These are phyloP conservation scores for Violaceomyces palustris DNA, from an alignment of 1,284 basidiomycete genomes.

Conservation along the genomic window DNA sequence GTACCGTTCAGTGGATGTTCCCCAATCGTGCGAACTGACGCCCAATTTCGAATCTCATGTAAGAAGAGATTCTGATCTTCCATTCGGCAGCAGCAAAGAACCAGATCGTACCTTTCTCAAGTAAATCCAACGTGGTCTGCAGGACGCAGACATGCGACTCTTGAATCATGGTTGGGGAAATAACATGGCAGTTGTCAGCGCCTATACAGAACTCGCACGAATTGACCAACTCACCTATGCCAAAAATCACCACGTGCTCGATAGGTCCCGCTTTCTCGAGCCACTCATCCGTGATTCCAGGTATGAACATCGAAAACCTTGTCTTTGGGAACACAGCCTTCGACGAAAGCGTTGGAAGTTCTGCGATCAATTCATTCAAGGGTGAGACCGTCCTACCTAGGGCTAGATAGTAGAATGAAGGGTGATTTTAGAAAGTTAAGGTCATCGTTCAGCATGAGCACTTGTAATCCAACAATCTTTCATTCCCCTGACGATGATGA, in stretches of 20 bases:
- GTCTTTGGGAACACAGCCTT: constrained; percentile 67
- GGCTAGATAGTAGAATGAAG: constrained; percentile 55
- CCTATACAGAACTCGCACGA: too few species aligned
- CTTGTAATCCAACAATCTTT: too few species aligned
- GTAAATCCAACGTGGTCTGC: constrained; percentile 70
- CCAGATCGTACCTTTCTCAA: constrained; percentile 58
- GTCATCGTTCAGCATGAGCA: too few species aligned
- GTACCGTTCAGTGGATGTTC: too few species aligned
- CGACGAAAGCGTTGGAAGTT: constrained; percentile 61
- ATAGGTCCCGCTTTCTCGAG: constrained; percentile 56
- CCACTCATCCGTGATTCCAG: constrained; percentile 60
- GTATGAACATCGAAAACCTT: constrained; percentile 75
- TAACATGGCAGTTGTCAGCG: too few species aligned
- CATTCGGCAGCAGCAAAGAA: too few species aligned
- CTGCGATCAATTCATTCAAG: constrained; percentile 58
- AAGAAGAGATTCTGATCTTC: too few species aligned
- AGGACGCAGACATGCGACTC: constrained; percentile 83
- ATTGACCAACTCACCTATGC: constrained; percentile 65
- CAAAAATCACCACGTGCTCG: constrained; percentile 69
- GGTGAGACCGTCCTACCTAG: constrained; percentile 68
- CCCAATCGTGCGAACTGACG: too few species aligned
- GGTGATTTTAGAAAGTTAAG: too few species aligned
- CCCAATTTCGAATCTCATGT: too few species aligned
- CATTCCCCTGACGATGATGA: too few species aligned
- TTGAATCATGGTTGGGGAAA: too few species aligned